These are phyloP conservation scores for Dinochytrium kinnereticum DNA, from an alignment of 371 early-diverging fungal genomes.

Conservation along the genomic window DNA sequence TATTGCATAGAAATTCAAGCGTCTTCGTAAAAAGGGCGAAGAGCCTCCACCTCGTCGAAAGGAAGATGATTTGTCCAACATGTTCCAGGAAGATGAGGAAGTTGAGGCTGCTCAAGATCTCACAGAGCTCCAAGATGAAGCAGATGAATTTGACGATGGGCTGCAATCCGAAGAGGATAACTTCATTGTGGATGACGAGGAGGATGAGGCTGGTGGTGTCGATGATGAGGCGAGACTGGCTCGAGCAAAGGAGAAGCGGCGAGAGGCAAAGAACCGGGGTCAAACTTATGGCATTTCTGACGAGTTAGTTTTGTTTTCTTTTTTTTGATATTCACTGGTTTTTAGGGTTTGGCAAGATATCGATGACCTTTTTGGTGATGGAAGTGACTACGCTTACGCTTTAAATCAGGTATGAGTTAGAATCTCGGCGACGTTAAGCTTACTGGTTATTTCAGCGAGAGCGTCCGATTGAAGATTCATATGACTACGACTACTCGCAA, in stretches of 20 bases:
- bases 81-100: slow-evolving; percentile 42
- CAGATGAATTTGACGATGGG: background rate
- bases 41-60: slow-evolving; percentile 19
- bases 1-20: slow-evolving; percentile 16
- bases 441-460: background rate
- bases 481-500: slow-evolving; percentile 31
- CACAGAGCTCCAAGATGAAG: background rate
- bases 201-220: slow-evolving; percentile 23
- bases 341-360: slow-evolving; percentile 81
- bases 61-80: slow-evolving; percentile 28
- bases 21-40: slow-evolving; percentile 30
- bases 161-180: slow-evolving; percentile 10
- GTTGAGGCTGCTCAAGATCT: slow-evolving; percentile 4
- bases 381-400: slow-evolving; percentile 88
- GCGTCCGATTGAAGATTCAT: slow-evolving; percentile 19
- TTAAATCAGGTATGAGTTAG: slow-evolving; percentile 48
- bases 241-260: background rate
- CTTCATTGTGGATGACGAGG: slow-evolving; percentile 22
- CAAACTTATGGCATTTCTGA: slow-evolving; percentile 6
- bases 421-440: background rate
- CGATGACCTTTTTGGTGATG: slow-evolving; percentile 90
- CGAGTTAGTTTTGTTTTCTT: background rate
- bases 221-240: slow-evolving; percentile 1
- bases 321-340: no score
- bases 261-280: background rate